Percentiles rank a stretch among this genome's conserved stretches.
These are phyloP conservation scores for Ambrosiella beaveri DNA, from an alignment of 2,329 filamentous ascomycete genomes.

Conservation along the genomic window DNA sequence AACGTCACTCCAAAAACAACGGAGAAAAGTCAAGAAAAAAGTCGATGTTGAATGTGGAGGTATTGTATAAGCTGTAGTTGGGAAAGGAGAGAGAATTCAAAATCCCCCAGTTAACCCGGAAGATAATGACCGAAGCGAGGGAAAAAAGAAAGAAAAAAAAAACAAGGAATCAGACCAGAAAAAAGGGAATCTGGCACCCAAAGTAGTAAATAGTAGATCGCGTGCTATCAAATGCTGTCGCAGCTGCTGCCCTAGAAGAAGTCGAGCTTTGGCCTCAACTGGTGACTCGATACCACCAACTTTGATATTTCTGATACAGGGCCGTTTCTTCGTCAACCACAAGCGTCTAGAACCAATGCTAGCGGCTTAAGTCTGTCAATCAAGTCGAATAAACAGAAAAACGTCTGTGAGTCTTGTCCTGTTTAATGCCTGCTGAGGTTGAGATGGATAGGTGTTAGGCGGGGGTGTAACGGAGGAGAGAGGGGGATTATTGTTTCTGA, in stretches of 20 bases:
- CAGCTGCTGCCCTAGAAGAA: too few relatives aligned
- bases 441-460: background rate
- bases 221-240: too few relatives aligned
- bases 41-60: background rate
- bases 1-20: background rate
- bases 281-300: background rate
- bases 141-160: slow-evolving; percentile 3
- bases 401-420: background rate
- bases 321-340: background rate
- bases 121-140: background rate
- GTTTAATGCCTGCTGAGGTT: background rate
- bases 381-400: background rate
- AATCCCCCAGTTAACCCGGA: background rate
- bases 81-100: background rate
- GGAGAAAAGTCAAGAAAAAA: background rate
- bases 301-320: background rate
- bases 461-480: background rate
- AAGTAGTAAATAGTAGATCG: background rate
- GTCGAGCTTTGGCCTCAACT: too few relatives aligned
- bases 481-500: background rate
- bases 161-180: background rate
- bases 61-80: background rate
- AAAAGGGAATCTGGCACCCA: slow-evolving; percentile 1
- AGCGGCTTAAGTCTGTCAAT: background rate
- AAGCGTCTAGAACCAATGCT: background rate